Percentiles rank a stretch among this genome's conserved stretches.
Conservation (phyloP, 495 filamentous ascomycete species). For the Aspergillus sparsus region DNA sequence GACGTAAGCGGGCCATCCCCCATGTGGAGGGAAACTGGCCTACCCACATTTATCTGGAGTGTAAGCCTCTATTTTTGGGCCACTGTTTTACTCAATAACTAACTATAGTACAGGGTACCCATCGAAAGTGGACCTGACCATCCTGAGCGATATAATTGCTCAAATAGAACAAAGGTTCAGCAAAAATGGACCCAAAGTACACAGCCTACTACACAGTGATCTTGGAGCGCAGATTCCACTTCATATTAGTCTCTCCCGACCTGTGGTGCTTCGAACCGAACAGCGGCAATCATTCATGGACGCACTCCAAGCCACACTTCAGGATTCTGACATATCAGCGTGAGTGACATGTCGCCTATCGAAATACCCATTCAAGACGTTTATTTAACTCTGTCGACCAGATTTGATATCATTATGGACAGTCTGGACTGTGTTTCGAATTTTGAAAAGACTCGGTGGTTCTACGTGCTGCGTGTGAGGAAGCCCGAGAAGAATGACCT, state of each 20-base stretch:
- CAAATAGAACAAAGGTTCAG: constrained; percentile 31
- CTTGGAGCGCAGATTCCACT: constrained; percentile 78
- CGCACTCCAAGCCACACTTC: constrained; percentile 35
- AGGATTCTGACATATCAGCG: constrained; percentile 44
- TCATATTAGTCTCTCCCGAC: constrained; percentile 85
- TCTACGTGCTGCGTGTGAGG: constrained; percentile 70
- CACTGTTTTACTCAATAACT: constrained; percentile 22
- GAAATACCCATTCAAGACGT: not conserved
- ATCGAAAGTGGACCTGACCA: constrained; percentile 51
- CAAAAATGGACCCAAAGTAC: constrained; percentile 28
- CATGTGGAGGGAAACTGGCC: constrained; percentile 93
- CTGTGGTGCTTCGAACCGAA: constrained; percentile 64
- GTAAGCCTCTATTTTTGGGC: constrained; percentile 51
- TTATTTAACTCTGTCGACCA: constrained; percentile 25
- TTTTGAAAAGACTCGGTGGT: constrained; percentile 76
- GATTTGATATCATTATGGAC: constrained; percentile 52
- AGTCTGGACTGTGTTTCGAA: constrained; percentile 69
- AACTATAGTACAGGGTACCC: constrained; percentile 66
- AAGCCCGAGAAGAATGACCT: constrained; percentile 56
- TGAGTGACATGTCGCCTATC: constrained; percentile 30
- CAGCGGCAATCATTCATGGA: constrained; percentile 65
- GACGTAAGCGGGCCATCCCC: constrained; percentile 75
- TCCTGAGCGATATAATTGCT: constrained; percentile 55
- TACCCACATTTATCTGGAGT: constrained; percentile 90
- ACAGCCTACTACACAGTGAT: constrained; percentile 71